Percentiles rank a stretch among this genome's conserved stretches.
Evolutionary conservation across 768 basidiomycete species (phyloP).

Genomic region (Lenzites betulinus): DNA sequence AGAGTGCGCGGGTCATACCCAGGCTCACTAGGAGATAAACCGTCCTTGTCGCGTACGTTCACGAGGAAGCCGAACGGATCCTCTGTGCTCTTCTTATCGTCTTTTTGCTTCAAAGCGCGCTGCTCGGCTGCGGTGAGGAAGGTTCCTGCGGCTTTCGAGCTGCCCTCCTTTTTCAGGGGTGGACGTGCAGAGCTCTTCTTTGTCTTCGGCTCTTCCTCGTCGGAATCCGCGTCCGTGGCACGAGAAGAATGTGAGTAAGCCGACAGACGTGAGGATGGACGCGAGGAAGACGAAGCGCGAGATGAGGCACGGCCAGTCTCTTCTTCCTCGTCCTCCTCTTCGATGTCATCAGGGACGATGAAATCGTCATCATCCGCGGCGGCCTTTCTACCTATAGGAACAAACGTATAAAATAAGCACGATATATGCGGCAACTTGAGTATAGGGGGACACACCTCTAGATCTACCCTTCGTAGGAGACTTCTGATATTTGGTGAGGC

Average conservation of each 20-base stretch:
- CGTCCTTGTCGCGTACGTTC: constrained; percentile 81
- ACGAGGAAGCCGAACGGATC: constrained; percentile 74
- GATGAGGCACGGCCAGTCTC: constrained; percentile 47
- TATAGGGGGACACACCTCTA: constrained; percentile 40
- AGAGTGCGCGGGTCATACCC: constrained; percentile 92
- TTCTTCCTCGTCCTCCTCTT: constrained; percentile 44
- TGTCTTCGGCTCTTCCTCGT: constrained; percentile 34
- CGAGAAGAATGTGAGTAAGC: constrained; percentile 31
- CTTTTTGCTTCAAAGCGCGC: constrained; percentile 73
- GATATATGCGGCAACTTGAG: neutral
- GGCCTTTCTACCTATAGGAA: constrained; percentile 41
- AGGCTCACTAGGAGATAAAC: constrained; percentile 71
- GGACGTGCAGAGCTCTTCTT: constrained; percentile 42
- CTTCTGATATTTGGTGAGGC: constrained; percentile 66
- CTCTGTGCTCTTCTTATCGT: constrained; percentile 79
- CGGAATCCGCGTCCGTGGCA: constrained; percentile 39
- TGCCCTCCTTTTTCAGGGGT: constrained; percentile 33
- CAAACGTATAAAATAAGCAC: neutral
- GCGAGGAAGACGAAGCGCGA: constrained; percentile 45
- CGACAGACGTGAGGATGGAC: constrained; percentile 37
- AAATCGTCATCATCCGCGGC: constrained; percentile 72
- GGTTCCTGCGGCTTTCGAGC: constrained; percentile 35
- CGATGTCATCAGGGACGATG: constrained; percentile 67
- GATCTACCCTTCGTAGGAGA: constrained; percentile 48
- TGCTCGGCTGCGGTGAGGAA: constrained; percentile 88